Percentiles rank a stretch among this genome's conserved stretches.
These are phyloP conservation scores for Xenosphaeropsis pyriputrescens DNA, from an alignment of 2,329 filamentous ascomycete genomes.

Conservation along the genomic window DNA sequence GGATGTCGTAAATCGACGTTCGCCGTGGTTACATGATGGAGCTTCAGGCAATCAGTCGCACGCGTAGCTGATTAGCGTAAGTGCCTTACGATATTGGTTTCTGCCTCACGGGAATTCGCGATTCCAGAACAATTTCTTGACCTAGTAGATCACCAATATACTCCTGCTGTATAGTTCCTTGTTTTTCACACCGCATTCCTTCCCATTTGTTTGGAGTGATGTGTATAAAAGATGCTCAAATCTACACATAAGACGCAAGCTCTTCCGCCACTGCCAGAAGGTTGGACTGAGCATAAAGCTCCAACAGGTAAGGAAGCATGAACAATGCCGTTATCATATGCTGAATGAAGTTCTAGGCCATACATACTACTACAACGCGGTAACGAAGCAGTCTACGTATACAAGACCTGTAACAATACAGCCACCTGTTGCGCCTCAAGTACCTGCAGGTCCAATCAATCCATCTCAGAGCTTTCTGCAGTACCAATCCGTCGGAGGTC, in stretches of 20 bases:
- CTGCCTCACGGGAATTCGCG: too few relatives aligned
- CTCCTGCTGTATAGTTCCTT: too few relatives aligned
- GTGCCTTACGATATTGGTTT: conserved; percentile 2
- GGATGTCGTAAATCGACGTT: not conserved
- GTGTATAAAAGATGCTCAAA: conserved; percentile 43
- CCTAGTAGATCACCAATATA: too few relatives aligned
- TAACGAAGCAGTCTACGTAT: conserved; percentile 79
- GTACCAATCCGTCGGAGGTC: conserved; percentile 23
- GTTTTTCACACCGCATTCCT: too few relatives aligned
- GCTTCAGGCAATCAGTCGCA: conserved; percentile 6
- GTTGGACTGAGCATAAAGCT: conserved; percentile 90
- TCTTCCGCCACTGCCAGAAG: conserved; percentile 49
- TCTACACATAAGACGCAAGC: conserved; percentile 47
- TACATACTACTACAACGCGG: conserved; percentile 73
- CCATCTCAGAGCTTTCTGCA: conserved; percentile 24
- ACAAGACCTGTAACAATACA: conserved; percentile 44
- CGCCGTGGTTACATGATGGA: conserved; percentile 1
- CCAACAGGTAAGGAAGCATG: conserved; percentile 43
- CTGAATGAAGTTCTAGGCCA: conserved; percentile 42
- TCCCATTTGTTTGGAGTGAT: too few relatives aligned
- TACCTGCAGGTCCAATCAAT: conserved; percentile 9
- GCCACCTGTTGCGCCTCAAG: conserved; percentile 5
- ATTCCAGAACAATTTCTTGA: too few relatives aligned
- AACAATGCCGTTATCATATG: not conserved
- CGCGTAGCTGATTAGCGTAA: conserved; percentile 4